Conservation (phyloP, 768 basidiomycete genomes). For the Phallus indusiatus region DNA sequence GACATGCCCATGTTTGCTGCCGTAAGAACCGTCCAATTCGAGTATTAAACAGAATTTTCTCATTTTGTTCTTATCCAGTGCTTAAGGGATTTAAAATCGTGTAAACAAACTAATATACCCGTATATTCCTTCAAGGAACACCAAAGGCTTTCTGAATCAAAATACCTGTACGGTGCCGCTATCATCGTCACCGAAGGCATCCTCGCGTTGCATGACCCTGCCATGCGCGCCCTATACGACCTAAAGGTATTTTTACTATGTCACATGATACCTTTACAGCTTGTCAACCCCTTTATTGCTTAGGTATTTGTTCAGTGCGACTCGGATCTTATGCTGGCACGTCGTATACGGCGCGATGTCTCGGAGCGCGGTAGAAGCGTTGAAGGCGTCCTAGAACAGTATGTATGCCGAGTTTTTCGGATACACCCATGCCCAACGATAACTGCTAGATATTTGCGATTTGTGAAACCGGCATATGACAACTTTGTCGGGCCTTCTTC, state of each 20-base stretch:
- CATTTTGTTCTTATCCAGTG: conserved; percentile 41
- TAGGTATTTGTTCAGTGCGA: conserved; percentile 90
- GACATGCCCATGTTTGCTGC: conserved; percentile 82
- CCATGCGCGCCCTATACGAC: conserved; percentile 75
- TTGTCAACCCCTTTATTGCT: neutral
- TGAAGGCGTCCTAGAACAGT: conserved; percentile 86
- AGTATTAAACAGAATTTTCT: neutral
- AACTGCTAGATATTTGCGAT: conserved; percentile 68
- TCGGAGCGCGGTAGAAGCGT: conserved; percentile 81
- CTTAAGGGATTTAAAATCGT: conserved; percentile 73
- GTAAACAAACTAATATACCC: conserved; percentile 80
- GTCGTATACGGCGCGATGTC: conserved; percentile 81
- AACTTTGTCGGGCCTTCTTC: conserved; percentile 87
- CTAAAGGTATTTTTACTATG: conserved; percentile 50
- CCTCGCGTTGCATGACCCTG: conserved; percentile 76
- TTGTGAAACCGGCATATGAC: conserved; percentile 92
- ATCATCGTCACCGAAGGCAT: conserved; percentile 95
- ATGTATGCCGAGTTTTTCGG: conserved; percentile 15
- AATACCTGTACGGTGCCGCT: conserved; percentile 88
- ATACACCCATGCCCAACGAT: neutral
- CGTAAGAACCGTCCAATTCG: conserved; percentile 31
- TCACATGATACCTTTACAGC: neutral
- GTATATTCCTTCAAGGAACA: conserved; percentile 92
- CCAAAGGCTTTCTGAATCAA: conserved; percentile 66
- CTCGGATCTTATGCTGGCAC: conserved; percentile 93